These are phyloP conservation scores for Hippophae gyantsensis DNA, from an alignment of 306 rosid genomes.

Conservation along the genomic window DNA sequence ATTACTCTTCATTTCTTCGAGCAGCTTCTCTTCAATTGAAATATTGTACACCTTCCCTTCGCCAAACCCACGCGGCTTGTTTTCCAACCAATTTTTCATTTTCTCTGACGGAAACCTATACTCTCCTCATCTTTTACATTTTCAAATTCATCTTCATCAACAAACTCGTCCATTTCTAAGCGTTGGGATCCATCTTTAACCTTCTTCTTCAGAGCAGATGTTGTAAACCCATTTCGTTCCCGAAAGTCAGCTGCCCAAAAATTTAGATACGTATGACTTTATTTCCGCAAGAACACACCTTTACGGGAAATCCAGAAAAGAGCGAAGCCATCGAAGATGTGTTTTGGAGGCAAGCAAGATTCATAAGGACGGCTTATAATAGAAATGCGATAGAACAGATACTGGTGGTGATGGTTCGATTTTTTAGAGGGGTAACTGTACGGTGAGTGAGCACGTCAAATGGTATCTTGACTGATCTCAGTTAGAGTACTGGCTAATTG, in stretches of 20 bases:
- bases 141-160: neutral
- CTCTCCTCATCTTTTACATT: conserved; percentile 32
- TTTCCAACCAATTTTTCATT: conserved; percentile 52
- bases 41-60: conserved; percentile 71
- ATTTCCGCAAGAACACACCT: conserved; percentile 9
- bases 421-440: conserved; percentile 16
- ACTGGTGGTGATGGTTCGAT: conserved; percentile 5
- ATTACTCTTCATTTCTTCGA: no score
- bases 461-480: neutral
- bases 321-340: neutral
- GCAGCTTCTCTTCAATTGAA: conserved; percentile 69
- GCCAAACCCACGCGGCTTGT: conserved; percentile 69
- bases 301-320: conserved; percentile 8
- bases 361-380: neutral
- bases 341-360: conserved; percentile 7
- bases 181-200: conserved; percentile 11
- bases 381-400: conserved; percentile 11
- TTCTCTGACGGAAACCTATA: conserved; percentile 27
- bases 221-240: conserved; percentile 10
- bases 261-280: conserved; percentile 5
- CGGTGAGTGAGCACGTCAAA: conserved; percentile 24
- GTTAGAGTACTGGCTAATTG: no score
- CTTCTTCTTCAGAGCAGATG: conserved; percentile 17
- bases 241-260: conserved; percentile 5
- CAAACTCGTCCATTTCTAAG: conserved; percentile 13